A percentile compares a stretch with the other conserved stretches of the same genome.
phyloP scores from a whole-genome alignment of 345 rosid species.

The Moricandia arvensis region DNA sequence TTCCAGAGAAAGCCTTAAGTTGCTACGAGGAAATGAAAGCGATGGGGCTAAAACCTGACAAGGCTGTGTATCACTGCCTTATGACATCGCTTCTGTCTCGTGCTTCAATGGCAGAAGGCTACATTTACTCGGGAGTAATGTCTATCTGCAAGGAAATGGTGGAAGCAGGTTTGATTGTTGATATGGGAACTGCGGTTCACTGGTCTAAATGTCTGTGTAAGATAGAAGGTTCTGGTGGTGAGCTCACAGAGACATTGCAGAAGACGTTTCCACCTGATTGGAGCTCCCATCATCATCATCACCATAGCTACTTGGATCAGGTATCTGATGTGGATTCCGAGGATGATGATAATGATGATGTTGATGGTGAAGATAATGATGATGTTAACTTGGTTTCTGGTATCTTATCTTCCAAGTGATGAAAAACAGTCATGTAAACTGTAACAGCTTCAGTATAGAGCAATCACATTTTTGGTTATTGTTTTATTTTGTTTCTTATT shows the following conservation, averaged over 20 bases:
- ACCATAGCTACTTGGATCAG: conserved; percentile 24
- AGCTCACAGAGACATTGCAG: conserved; percentile 86
- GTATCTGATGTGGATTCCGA: conserved; percentile 41
- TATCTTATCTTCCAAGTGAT: conserved; percentile 32
- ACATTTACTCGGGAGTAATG: conserved; percentile 55
- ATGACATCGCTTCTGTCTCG: conserved; percentile 79
- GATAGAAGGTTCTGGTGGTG: conserved; percentile 90
- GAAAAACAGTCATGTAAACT: conserved; percentile 4
- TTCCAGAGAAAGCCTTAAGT: conserved; percentile 80
- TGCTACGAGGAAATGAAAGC: conserved; percentile 85
- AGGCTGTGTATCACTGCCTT: conserved; percentile 88
- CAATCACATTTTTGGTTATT: not conserved
- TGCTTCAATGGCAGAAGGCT: conserved; percentile 79
- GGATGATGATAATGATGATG: conserved; percentile 31
- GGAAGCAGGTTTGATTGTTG: conserved; percentile 66
- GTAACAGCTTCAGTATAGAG: conserved; percentile 12
- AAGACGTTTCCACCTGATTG: conserved; percentile 97
- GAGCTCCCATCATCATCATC: conserved; percentile 51
- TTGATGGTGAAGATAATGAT: conserved; percentile 25
- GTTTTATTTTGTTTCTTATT: not conserved
- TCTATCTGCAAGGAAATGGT: conserved; percentile 75
- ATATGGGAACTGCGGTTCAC: conserved; percentile 93
- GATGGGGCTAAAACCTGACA: conserved; percentile 76
- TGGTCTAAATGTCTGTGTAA: conserved; percentile 83
- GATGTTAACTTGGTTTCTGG: conserved; percentile 23